Evolutionary conservation across 2,329 filamentous ascomycete genomes (phyloP).

Genomic region (Bipolaris bicolor): DNA sequence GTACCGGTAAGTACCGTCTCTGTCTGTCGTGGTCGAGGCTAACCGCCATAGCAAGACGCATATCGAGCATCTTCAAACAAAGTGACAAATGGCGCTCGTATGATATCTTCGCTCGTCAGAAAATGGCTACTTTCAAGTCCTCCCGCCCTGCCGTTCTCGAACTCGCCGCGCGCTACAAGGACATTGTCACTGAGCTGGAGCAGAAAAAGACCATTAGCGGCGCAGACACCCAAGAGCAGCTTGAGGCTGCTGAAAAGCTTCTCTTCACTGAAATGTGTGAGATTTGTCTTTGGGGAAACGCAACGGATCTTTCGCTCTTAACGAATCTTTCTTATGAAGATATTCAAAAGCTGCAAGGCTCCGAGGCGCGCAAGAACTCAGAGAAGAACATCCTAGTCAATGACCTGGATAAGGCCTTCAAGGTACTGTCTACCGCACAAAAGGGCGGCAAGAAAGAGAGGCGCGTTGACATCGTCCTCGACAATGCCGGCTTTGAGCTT

Average conservation of each 20-base stretch:
- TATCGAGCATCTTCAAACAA: constrained; percentile 76
- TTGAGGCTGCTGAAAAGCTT: constrained; percentile 73
- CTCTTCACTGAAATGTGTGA: constrained; percentile 93
- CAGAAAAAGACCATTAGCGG: constrained; percentile 54
- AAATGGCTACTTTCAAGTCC: constrained; percentile 89
- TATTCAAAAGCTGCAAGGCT: constrained; percentile 94
- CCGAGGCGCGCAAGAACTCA: constrained; percentile 80
- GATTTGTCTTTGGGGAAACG: constrained; percentile 97
- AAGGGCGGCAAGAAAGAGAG: constrained; percentile 68
- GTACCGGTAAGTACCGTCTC: constrained; percentile 66
- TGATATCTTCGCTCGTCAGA: constrained; percentile 88
- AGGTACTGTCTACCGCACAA: constrained; percentile 69
- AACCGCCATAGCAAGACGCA: constrained; percentile 64
- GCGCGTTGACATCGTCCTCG: constrained; percentile 90
- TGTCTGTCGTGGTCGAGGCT: not conserved
- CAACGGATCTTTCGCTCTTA: constrained; percentile 89
- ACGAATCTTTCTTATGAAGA: constrained; percentile 93
- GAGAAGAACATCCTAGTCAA: constrained; percentile 94
- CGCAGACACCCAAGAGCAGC: constrained; percentile 56
- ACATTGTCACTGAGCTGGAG: constrained; percentile 72
- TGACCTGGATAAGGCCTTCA: constrained; percentile 76
- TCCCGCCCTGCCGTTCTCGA: constrained; percentile 86
- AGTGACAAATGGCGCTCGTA: constrained; percentile 87
- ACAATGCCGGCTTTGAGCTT: constrained; percentile 96
- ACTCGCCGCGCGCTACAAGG: constrained; percentile 77